phyloP scores from a whole-genome alignment of 305 asterid species.

The Euphrasia arctica region DNA sequence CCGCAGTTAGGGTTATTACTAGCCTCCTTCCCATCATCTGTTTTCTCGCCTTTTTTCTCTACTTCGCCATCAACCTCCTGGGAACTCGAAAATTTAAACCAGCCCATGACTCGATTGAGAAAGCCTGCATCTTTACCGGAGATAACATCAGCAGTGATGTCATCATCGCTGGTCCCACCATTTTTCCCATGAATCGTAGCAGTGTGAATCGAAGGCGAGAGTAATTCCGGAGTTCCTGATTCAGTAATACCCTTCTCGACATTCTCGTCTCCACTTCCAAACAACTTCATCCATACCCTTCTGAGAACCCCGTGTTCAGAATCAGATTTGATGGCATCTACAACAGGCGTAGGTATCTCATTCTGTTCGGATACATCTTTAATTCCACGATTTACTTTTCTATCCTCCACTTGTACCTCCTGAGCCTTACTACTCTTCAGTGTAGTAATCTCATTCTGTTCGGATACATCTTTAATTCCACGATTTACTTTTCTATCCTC shows the following conservation, averaged over 20 bases:
- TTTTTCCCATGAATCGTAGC: conserved; percentile 24
- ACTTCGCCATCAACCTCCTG: conserved; percentile 27
- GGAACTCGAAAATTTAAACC: conserved; percentile 45
- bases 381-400: conserved; percentile 29
- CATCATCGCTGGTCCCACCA: conserved; percentile 24
- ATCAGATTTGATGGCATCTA: conserved; percentile 29
- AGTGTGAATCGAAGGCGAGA: conserved; percentile 44
- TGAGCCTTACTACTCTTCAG: conserved; percentile 14
- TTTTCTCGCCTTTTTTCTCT: conserved; percentile 29
- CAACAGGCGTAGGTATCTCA: conserved; percentile 24
- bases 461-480: too few relatives aligned
- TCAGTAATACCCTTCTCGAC: conserved; percentile 22
- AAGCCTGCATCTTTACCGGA: conserved; percentile 29
- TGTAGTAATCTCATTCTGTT: conserved; percentile 9
- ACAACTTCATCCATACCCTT: conserved; percentile 52
- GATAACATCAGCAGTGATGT: conserved; percentile 23
- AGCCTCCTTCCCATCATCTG: conserved; percentile 24
- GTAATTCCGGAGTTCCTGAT: conserved; percentile 29
- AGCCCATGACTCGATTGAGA: conserved; percentile 29
- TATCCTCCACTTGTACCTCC: conserved; percentile 29
- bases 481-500: too few relatives aligned
- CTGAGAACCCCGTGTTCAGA: conserved; percentile 45
- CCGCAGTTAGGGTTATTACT: conserved; percentile 27
- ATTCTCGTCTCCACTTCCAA: conserved; percentile 35
- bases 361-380: conserved; percentile 34